phyloP scores from a whole-genome alignment of 148 eudicot genomes.

The Vaccinium darrowii region DNA sequence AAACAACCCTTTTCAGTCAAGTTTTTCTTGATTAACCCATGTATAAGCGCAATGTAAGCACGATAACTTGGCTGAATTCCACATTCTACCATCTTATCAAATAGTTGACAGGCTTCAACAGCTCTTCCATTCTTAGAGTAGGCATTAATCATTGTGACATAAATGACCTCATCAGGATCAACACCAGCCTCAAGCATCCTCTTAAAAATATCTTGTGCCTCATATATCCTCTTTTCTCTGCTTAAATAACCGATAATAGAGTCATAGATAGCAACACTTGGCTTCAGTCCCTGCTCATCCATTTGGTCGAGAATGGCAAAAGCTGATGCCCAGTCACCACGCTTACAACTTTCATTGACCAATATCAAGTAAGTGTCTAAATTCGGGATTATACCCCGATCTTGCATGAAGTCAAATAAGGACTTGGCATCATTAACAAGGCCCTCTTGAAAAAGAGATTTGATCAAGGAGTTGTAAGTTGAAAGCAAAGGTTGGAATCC shows the following conservation, averaged over 20 bases:
- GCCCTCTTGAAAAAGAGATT: constrained; percentile 37
- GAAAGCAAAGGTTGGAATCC: constrained; percentile 34
- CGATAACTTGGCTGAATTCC: constrained; percentile 34
- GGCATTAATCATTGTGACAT: constrained; percentile 44
- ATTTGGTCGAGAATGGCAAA: constrained; percentile 30
- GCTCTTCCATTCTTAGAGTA: constrained; percentile 38
- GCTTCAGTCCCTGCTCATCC: constrained; percentile 33
- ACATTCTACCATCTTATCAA: constrained; percentile 34
- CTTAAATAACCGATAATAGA: constrained; percentile 37
- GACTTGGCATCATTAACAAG: constrained; percentile 23
- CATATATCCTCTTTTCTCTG: constrained; percentile 31
- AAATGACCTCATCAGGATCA: constrained; percentile 39
- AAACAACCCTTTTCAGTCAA: constrained; percentile 33
- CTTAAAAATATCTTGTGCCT: constrained; percentile 34
- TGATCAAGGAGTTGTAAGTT: constrained; percentile 49
- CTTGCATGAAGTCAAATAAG: constrained; percentile 38
- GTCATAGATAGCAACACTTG: constrained; percentile 41
- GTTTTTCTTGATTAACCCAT: constrained; percentile 43
- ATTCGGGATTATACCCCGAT: constrained; percentile 34
- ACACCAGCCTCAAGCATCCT: constrained; percentile 38
- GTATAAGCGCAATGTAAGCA: constrained; percentile 49
- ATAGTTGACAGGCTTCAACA: constrained; percentile 30
- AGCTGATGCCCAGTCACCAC: constrained; percentile 30
- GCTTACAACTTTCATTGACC: constrained; percentile 36
- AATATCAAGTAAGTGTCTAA: constrained; percentile 34